These are phyloP conservation scores for Gossypium trilobum DNA, from an alignment of 441 rosid genomes.

Conservation along the genomic window DNA sequence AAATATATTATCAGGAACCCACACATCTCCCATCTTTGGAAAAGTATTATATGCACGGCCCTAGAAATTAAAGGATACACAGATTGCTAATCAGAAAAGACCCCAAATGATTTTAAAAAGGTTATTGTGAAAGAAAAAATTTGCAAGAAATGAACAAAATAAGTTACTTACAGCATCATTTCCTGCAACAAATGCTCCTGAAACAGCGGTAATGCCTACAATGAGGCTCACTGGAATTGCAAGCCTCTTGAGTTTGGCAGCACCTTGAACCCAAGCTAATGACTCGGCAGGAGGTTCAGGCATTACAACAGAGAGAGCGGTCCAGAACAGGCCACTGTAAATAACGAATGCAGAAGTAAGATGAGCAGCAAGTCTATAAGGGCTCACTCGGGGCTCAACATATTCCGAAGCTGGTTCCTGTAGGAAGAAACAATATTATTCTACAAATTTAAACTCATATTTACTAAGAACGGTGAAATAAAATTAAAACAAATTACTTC, in stretches of 20 bases:
- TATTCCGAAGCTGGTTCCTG: constrained; percentile 87
- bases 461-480: neutral
- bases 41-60: constrained; percentile 85
- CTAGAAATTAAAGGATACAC: constrained; percentile 24
- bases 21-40: constrained; percentile 82
- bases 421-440: constrained; percentile 4
- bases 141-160: neutral
- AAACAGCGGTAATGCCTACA: constrained; percentile 72
- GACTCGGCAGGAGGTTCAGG: constrained; percentile 92
- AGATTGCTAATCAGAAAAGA: constrained; percentile 3
- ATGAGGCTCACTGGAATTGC: constrained; percentile 75
- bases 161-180: constrained; percentile 71
- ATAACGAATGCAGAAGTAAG: constrained; percentile 86
- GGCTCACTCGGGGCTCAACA: constrained; percentile 85
- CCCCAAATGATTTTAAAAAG: neutral
- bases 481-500: neutral
- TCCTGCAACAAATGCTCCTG: constrained; percentile 95
- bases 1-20: constrained; percentile 73
- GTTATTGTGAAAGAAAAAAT: neutral
- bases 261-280: constrained; percentile 65
- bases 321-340: constrained; percentile 85
- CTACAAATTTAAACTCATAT: neutral
- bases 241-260: constrained; percentile 70
- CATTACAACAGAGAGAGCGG: constrained; percentile 79
- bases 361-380: constrained; percentile 85